Base-by-base conservation (phyloP, 345 rosid species). In the Reutealis trisperma region DNA sequence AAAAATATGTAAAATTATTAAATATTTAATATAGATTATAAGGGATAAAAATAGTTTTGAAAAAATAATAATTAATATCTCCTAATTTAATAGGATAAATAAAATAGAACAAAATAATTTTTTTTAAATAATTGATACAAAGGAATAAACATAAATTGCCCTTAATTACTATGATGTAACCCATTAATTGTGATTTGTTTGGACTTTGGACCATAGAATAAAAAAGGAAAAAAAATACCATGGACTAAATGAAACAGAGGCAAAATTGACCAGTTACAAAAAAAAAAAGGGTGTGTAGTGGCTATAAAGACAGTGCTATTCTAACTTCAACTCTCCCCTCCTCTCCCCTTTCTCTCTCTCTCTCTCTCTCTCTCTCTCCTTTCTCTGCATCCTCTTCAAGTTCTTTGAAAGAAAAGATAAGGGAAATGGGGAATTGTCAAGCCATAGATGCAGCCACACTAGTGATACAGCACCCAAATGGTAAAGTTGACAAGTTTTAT, bases 381-480 rank as follows among this genome's bases (percentile, higher is more conserved):
- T 13, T 34, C 76, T 58, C 62, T 2, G 19, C 22, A 24, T 24
- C 21, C 51, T 49, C 13, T 32, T 3, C 45, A 13, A 19, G 2
- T 32, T 8, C 44, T 10, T 59, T 25, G 22, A 60, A 58, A 51
- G 27, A 44, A 45, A 24, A 51, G 24, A 37, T 41, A 25, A 18
- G 54, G 64, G 15, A 58, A 70, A 95, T 95, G 99, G 99, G 99
- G 47, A 95, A 95, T 47, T 95, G 99, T 72, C 99, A 95, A 80
- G 97, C 98, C 16, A 75, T 88, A 25, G 99, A 95, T 75, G 85
- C 99, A 42, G 91, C 94, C 16, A 88, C 90, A 6, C 83, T 95
- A 34, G 91, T 88, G 63, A 82, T 95, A 58, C 97, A 95, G 62
- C 92, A 92, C 63, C 94, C 99, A 24, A 77, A 83, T 79, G 99